Percentiles rank a stretch among this genome's conserved stretches.
Conservation (phyloP, 805 yeast species). For the Kluyveromyces starmeri region DNA sequence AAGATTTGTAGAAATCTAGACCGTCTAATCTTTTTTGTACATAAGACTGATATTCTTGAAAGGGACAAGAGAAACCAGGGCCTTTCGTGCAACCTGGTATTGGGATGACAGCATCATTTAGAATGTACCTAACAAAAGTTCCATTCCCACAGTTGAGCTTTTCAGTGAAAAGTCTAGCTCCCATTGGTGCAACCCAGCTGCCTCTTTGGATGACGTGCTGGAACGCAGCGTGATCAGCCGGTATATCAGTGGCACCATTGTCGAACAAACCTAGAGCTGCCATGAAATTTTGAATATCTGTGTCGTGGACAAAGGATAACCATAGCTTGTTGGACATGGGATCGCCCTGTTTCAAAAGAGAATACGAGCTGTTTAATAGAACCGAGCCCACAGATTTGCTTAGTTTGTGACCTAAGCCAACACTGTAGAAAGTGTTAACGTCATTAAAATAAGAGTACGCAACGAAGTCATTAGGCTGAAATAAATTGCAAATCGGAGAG, state of each 20-base stretch:
- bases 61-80: conserved; percentile 44
- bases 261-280: conserved; percentile 52
- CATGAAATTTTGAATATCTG: conserved; percentile 51
- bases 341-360: conserved; percentile 38
- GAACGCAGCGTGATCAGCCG: conserved; percentile 38
- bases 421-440: conserved; percentile 47
- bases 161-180: conserved; percentile 46
- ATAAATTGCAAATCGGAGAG: conserved; percentile 58
- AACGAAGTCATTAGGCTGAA: conserved; percentile 61
- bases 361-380: conserved; percentile 43
- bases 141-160: conserved; percentile 35
- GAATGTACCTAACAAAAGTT: conserved; percentile 39
- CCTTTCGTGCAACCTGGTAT: conserved; percentile 40
- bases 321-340: conserved; percentile 48
- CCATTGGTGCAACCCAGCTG: conserved; percentile 48
- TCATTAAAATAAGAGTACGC: conserved; percentile 54
- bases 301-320: conserved; percentile 70
- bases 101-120: conserved; percentile 50
- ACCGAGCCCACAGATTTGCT: conserved; percentile 56
- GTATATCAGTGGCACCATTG: conserved; percentile 30
- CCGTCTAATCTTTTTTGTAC: conserved; percentile 27
- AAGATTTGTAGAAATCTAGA: conserved; percentile 26
- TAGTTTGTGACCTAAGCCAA: conserved; percentile 55
- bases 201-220: conserved; percentile 37
- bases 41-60: conserved; percentile 28